phyloP scores from a whole-genome alignment of 1,284 basidiomycete species.

The Cutaneotrichosporon cavernicola region DNA sequence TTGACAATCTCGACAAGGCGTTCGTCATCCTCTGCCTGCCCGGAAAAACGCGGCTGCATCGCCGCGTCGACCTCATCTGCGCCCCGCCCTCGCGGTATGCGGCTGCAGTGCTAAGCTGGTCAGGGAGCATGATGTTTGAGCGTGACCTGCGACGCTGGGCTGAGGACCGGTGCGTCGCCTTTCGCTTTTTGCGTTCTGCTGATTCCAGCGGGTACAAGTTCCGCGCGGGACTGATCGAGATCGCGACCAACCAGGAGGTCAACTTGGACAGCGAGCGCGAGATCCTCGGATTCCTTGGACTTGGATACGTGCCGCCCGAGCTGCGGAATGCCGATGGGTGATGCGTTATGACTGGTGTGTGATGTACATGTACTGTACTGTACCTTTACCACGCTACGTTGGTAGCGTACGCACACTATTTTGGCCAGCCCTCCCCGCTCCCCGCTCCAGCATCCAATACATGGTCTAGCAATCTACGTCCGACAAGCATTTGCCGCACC shows the following conservation, averaged over 20 bases:
- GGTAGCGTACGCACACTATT: too few relatives aligned
- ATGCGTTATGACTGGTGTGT: neutral
- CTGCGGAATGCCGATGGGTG: conserved; percentile 52
- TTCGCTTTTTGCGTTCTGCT: neutral
- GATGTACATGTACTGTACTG: neutral
- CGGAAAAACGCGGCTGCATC: conserved; percentile 30
- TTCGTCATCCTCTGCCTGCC: conserved; percentile 47
- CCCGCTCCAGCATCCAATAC: neutral
- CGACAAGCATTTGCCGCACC: neutral
- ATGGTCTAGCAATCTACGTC: neutral
- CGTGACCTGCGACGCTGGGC: conserved; percentile 49
- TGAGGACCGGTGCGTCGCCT: conserved; percentile 33
- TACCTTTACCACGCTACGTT: neutral
- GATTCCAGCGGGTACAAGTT: conserved; percentile 45
- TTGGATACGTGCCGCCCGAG: conserved; percentile 47
- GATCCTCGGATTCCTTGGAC: conserved; percentile 44
- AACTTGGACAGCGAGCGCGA: conserved; percentile 48
- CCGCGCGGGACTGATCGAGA: conserved; percentile 42
- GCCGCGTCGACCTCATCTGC: conserved; percentile 50
- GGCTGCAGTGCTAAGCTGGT: conserved; percentile 50
- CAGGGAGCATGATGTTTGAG: conserved; percentile 55
- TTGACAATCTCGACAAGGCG: conserved; percentile 54
- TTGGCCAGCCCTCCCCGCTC: too few relatives aligned
- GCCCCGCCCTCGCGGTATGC: conserved; percentile 48
- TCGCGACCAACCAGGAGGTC: conserved; percentile 41